phyloP scores from a whole-genome alignment of 2,329 filamentous ascomycete genomes.

The Pseudogymnoascus sp. region DNA sequence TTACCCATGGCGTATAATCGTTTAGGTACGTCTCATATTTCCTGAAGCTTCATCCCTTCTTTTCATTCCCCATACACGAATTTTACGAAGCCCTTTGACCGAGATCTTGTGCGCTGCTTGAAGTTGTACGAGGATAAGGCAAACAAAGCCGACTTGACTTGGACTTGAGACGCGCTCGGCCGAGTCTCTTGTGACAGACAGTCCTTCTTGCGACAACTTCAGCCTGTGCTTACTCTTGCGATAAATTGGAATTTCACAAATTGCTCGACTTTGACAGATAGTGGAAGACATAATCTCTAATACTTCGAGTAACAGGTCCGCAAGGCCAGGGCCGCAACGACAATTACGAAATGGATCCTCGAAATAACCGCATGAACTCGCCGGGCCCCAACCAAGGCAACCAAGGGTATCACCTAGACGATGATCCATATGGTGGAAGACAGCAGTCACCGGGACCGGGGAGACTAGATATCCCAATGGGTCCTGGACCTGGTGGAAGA shows the following conservation, averaged over 20 bases:
- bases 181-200: not conserved
- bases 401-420: constrained; percentile 65
- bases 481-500: constrained; percentile 38
- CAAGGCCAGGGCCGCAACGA: constrained; percentile 40
- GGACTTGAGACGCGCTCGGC: not conserved
- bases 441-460: constrained; percentile 21
- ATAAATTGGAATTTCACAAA: not conserved
- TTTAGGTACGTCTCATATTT: constrained; percentile 49
- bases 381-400: constrained; percentile 44
- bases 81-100: not conserved
- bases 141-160: not conserved
- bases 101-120: not conserved
- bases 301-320: constrained; percentile 7
- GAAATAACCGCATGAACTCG: constrained; percentile 61
- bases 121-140: not conserved
- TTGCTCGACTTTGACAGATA: not conserved
- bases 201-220: not conserved
- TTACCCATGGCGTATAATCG: constrained; percentile 63
- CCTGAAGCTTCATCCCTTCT: constrained; percentile 11
- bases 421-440: constrained; percentile 41
- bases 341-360: constrained; percentile 55
- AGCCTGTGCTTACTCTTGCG: not conserved
- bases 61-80: not conserved
- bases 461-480: constrained; percentile 61
- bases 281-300: constrained; percentile 4